These are phyloP conservation scores for Malus hybrid DNA, from an alignment of 331 rosid species.

Conservation along the genomic window DNA sequence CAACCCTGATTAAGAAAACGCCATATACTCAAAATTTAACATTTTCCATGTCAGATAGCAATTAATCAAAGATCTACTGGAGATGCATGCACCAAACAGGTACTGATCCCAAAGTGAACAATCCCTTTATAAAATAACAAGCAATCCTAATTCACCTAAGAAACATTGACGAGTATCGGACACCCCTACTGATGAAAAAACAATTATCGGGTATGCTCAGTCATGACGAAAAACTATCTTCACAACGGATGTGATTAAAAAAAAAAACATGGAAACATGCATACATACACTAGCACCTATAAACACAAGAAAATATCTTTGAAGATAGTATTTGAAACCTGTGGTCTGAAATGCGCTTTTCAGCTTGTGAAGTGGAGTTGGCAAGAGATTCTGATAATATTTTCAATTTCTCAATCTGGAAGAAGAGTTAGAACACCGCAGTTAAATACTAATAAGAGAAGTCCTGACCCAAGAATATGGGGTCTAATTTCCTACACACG, in stretches of 20 bases:
- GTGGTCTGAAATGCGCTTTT: slow-evolving; percentile 68
- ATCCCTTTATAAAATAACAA: background rate
- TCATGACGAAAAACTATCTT: background rate
- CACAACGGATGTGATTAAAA: background rate
- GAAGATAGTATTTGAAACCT: slow-evolving; percentile 46
- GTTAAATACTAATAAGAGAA: slow-evolving; percentile 6
- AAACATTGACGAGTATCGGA: background rate
- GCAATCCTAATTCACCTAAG: background rate
- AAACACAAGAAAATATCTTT: slow-evolving; percentile 10
- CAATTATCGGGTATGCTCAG: too few species aligned
- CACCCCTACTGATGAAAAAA: background rate
- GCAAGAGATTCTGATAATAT: slow-evolving; percentile 76
- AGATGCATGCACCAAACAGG: background rate
- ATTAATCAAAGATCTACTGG: background rate
- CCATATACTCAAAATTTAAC: background rate
- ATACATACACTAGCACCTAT: background rate
- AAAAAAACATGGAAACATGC: slow-evolving; percentile 3
- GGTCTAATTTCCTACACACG: background rate
- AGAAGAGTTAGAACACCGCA: slow-evolving; percentile 9
- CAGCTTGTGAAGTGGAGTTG: slow-evolving; percentile 74
- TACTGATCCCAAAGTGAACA: background rate
- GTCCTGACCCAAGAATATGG: background rate
- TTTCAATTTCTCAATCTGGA: slow-evolving; percentile 77
- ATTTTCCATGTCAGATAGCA: background rate
- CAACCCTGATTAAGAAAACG: background rate